Conservation (phyloP, 2,329 filamentous ascomycete genomes). For the Plectosphaerella plurivora region DNA sequence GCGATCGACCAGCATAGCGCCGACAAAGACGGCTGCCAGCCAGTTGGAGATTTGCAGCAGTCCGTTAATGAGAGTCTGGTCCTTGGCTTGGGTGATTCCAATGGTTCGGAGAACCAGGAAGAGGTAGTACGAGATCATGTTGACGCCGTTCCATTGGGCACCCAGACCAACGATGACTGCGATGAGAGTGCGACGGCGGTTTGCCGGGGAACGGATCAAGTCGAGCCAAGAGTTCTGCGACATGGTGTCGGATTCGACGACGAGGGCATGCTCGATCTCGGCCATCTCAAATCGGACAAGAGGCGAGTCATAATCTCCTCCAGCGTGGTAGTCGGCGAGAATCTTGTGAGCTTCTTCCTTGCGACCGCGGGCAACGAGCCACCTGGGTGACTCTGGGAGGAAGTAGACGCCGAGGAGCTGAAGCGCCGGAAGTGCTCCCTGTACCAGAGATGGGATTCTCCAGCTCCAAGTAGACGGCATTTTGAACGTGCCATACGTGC, state of each 20-base stretch:
- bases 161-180: constrained; percentile 17
- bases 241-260: not conserved
- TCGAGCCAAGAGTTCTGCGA: constrained; percentile 3
- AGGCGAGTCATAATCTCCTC: constrained; percentile 24
- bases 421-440: constrained; percentile 16
- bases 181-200: constrained; percentile 20
- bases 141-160: constrained; percentile 22
- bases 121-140: constrained; percentile 33
- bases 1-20: constrained; percentile 20
- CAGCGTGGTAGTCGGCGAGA: constrained; percentile 19
- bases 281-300: constrained; percentile 34
- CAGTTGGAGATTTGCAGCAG: constrained; percentile 15
- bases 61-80: constrained; percentile 36
- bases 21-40: constrained; percentile 5
- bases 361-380: constrained; percentile 6
- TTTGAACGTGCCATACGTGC: constrained; percentile 20
- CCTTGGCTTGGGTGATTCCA: constrained; percentile 23
- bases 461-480: constrained; percentile 18
- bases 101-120: constrained; percentile 23
- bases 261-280: constrained; percentile 29
- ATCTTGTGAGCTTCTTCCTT: constrained; percentile 10
- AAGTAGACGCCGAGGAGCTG: constrained; percentile 17
- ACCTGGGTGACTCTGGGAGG: constrained; percentile 19
- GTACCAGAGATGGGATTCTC: constrained; percentile 21
- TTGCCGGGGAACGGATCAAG: constrained; percentile 20